Evolutionary conservation across 2,329 filamentous ascomycete genomes (phyloP).

Genomic region (Apiospora arundinis): DNA sequence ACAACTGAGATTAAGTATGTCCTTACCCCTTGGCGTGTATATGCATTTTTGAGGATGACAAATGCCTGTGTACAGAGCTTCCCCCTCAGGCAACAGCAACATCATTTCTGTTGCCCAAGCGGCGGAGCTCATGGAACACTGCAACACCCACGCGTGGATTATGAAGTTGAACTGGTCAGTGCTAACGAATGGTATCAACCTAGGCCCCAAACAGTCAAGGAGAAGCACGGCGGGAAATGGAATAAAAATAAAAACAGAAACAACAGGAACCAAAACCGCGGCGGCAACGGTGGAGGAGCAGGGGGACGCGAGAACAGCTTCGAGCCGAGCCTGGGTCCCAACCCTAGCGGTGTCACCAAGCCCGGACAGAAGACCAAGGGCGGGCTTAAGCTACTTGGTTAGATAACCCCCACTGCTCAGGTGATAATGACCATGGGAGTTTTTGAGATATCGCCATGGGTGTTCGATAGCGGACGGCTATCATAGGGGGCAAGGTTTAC

Average conservation of each 20-base stretch:
- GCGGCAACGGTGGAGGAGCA: slow-evolving; percentile 40
- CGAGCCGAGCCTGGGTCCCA: slow-evolving; percentile 59
- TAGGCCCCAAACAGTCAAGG: slow-evolving; percentile 67
- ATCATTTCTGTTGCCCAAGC: neutral
- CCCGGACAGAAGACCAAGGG: slow-evolving; percentile 72
- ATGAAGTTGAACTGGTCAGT: neutral
- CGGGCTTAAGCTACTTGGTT: slow-evolving; percentile 66
- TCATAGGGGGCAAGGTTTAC: neutral
- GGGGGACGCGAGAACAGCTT: slow-evolving; percentile 41
- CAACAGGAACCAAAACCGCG: slow-evolving; percentile 33
- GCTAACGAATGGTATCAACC: slow-evolving; percentile 5
- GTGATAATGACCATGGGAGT: neutral
- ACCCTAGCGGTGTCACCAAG: slow-evolving; percentile 63
- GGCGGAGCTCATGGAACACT: neutral
- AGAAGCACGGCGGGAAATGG: slow-evolving; percentile 45
- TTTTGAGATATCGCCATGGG: neutral
- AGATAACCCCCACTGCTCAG: slow-evolving; percentile 29
- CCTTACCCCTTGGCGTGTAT: neutral
- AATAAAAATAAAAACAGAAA: slow-evolving; percentile 39
- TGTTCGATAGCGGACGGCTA: neutral
- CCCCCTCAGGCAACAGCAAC: neutral
- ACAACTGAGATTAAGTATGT: slow-evolving; percentile 82
- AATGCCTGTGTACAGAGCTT: neutral
- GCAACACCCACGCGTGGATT: neutral
- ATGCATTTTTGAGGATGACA: neutral